These are phyloP conservation scores for Cordyceps tenuipes DNA, from an alignment of 2,329 filamentous ascomycete species.

Conservation along the genomic window DNA sequence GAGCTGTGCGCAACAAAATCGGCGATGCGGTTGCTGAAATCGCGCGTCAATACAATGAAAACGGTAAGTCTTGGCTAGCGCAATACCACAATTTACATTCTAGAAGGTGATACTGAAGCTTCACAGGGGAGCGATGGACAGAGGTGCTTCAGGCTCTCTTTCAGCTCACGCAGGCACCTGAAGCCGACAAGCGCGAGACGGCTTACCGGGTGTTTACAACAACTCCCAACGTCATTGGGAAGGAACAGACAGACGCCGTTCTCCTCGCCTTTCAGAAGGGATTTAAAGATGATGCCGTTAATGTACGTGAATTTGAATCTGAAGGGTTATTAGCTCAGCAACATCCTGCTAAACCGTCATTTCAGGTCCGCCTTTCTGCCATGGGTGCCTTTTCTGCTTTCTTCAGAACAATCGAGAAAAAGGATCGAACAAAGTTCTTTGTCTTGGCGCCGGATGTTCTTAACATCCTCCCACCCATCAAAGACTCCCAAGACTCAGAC, in stretches of 20 bases:
- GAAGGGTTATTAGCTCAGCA: constrained; percentile 6
- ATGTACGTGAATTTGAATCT: constrained; percentile 41
- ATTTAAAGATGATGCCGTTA: constrained; percentile 79
- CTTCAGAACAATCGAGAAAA: constrained; percentile 85
- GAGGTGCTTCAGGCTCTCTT: constrained; percentile 83
- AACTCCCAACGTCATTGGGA: constrained; percentile 91
- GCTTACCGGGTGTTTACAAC: constrained; percentile 94
- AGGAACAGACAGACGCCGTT: constrained; percentile 88
- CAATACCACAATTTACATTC: not conserved
- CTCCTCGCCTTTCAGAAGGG: constrained; percentile 81
- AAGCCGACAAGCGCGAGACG: constrained; percentile 78
- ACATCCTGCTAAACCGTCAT: constrained; percentile 6
- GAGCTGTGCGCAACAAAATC: constrained; percentile 82
- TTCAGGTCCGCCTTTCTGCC: constrained; percentile 76
- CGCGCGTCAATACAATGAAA: constrained; percentile 88
- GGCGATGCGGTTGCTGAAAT: constrained; percentile 96
- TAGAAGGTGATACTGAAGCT: not conserved
- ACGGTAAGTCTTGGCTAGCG: constrained; percentile 50
- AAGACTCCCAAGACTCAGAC: constrained; percentile 83
- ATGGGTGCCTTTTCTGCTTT: constrained; percentile 97
- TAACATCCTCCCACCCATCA: constrained; percentile 89
- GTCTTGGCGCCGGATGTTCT: constrained; percentile 81
- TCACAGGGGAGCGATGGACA: constrained; percentile 72
- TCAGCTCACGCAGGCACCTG: constrained; percentile 77
- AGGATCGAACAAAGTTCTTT: constrained; percentile 82